phyloP scores from a whole-genome alignment of 140 eudicot species.

The Anethum foeniculum region DNA sequence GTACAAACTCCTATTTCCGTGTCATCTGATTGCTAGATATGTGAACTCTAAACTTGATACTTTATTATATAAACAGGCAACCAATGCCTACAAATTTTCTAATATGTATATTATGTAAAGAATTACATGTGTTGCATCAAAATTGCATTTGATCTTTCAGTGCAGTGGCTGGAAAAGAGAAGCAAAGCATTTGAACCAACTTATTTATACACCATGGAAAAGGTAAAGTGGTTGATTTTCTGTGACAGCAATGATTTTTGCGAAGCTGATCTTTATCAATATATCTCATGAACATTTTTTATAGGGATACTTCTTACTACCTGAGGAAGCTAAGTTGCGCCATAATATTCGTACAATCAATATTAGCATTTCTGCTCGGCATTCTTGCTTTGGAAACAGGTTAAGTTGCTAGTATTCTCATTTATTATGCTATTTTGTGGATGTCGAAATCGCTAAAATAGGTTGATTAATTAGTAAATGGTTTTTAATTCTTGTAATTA shows the following conservation, averaged over 20 bases:
- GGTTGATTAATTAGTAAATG: background rate
- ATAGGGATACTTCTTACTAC: conserved; percentile 86
- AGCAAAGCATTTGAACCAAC: conserved; percentile 89
- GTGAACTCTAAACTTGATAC: background rate
- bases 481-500: background rate
- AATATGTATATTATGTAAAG: background rate
- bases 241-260: background rate
- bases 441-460: background rate
- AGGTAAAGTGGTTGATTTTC: conserved; percentile 34
- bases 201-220: conserved; percentile 80
- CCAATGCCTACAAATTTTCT: background rate
- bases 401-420: conserved; percentile 12
- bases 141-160: conserved; percentile 32
- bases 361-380: conserved; percentile 86
- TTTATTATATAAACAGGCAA: background rate
- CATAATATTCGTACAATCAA: conserved; percentile 75
- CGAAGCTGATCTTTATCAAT: background rate
- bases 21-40: conserved; percentile 3
- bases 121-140: background rate
- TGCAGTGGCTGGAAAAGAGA: conserved; percentile 91
- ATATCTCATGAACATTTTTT: background rate
- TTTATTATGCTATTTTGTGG: background rate
- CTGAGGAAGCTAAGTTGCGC: conserved; percentile 70
- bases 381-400: conserved; percentile 97
- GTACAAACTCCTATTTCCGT: background rate